Conservation (phyloP, 108 stramenopile genomes). For the Cylindrotheca closterium region DNA sequence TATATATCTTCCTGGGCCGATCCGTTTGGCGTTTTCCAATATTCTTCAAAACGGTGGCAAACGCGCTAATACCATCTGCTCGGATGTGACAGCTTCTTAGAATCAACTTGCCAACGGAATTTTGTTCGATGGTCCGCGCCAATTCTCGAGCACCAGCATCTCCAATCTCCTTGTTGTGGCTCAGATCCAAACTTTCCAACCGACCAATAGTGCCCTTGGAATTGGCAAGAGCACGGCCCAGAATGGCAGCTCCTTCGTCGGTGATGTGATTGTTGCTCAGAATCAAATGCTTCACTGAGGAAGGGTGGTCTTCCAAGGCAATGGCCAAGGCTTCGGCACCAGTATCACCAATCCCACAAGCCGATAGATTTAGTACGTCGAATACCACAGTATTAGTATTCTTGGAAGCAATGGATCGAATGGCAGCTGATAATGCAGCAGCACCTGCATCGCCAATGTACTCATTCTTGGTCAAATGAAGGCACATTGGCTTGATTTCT, state of each 20-base stretch:
- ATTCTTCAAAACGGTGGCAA: constrained; percentile 48
- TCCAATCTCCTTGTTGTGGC: constrained; percentile 59
- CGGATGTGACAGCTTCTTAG: constrained; percentile 70
- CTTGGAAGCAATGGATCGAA: constrained; percentile 41
- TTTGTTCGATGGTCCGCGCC: constrained; percentile 48
- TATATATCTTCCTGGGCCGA: constrained; percentile 1
- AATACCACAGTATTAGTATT: constrained; percentile 29
- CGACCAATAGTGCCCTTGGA: constrained; percentile 5
- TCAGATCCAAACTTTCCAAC: constrained; percentile 53
- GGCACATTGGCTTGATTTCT: constrained; percentile 23
- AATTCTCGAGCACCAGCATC: constrained; percentile 61
- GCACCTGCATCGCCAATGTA: constrained; percentile 74
- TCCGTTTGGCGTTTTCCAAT: constrained; percentile 15
- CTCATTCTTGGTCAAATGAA: constrained; percentile 57
- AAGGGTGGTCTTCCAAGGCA: constrained; percentile 53
- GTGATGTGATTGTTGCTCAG: constrained; percentile 79
- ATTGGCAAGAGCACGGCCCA: constrained; percentile 48
- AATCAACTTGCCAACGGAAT: constrained; percentile 40
- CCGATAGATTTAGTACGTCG: constrained; percentile 67
- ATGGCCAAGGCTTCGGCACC: constrained; percentile 76
- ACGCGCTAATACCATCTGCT: constrained; percentile 59
- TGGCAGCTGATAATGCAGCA: constrained; percentile 75
- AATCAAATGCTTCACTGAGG: constrained; percentile 56
- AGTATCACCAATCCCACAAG: constrained; percentile 66
- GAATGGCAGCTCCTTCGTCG: constrained; percentile 55